Evolutionary conservation across 306 rosid species (phyloP).

Genomic region (Sesbania bispinosa): DNA sequence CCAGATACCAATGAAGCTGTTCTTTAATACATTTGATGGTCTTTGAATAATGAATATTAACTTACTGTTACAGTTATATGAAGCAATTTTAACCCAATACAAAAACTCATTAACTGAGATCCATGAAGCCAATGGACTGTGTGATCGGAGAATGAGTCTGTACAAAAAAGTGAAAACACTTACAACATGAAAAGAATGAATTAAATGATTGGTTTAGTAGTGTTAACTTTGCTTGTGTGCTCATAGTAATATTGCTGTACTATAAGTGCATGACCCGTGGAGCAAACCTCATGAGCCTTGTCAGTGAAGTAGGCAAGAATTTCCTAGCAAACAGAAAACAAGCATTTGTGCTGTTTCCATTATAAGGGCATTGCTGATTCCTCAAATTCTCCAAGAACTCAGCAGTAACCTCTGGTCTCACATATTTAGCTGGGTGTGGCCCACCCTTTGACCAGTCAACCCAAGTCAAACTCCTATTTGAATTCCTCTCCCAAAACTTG

Average conservation of each 20-base stretch:
- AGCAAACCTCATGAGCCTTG: conserved; percentile 45
- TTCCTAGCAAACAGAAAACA: conserved; percentile 75
- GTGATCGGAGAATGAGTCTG: not conserved
- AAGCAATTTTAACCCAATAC: not conserved
- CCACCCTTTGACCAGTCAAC: conserved; percentile 78
- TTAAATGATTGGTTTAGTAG: not conserved
- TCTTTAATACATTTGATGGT: not conserved
- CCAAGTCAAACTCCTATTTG: conserved; percentile 78
- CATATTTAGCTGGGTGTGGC: conserved; percentile 56
- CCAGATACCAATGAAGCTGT: not conserved
- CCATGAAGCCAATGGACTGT: not conserved
- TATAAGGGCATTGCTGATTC: conserved; percentile 42
- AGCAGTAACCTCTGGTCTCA: conserved; percentile 42
- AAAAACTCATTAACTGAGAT: not conserved
- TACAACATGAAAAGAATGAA: conserved; percentile 7
- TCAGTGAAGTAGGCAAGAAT: conserved; percentile 48
- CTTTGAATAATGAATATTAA: too few relatives aligned
- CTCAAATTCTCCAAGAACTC: conserved; percentile 53
- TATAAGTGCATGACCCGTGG: conserved; percentile 51
- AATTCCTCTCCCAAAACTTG: conserved; percentile 41
- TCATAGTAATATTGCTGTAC: not conserved
- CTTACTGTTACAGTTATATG: not conserved
- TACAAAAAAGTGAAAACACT: not conserved
- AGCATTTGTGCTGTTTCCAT: conserved; percentile 30
- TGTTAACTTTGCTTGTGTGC: not conserved